phyloP scores from a whole-genome alignment of 116 monocot genomes.

The Zostera marina region DNA sequence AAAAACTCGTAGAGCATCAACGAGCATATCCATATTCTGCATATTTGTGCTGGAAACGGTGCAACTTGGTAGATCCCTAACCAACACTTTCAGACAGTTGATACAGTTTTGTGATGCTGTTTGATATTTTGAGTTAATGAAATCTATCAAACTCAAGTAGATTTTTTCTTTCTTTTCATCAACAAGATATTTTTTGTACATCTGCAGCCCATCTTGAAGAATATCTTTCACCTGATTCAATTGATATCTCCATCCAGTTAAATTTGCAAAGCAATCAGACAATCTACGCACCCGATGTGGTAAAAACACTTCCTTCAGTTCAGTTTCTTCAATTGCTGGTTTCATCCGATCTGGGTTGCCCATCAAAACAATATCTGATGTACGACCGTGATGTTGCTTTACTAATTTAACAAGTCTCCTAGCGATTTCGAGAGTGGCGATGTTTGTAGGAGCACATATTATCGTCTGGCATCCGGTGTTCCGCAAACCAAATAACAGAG shows the following conservation, averaged over 20 bases:
- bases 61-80: slow-evolving; percentile 2
- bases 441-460: slow-evolving; percentile 47
- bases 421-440: slow-evolving; percentile 24
- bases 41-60: background rate
- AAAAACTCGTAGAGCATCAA: background rate
- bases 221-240: slow-evolving; percentile 17
- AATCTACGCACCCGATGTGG: slow-evolving; percentile 4
- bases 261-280: slow-evolving; percentile 11
- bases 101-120: background rate
- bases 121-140: background rate
- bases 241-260: slow-evolving; percentile 36
- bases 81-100: background rate
- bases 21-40: background rate
- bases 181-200: slow-evolving; percentile 11
- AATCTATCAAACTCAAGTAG: background rate
- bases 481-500: slow-evolving; percentile 15
- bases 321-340: slow-evolving; percentile 15
- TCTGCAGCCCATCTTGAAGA: slow-evolving; percentile 11
- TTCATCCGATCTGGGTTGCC: slow-evolving; percentile 45
- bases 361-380: slow-evolving; percentile 29
- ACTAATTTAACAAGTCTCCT: slow-evolving; percentile 14
- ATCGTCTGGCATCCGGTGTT: slow-evolving; percentile 15
- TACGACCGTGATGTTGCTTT: slow-evolving; percentile 1
- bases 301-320: slow-evolving; percentile 7
- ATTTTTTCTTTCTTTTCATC: background rate